Evolutionary conservation across 2,329 filamentous ascomycete species (phyloP).

Genomic region (Fusarium sp.): DNA sequence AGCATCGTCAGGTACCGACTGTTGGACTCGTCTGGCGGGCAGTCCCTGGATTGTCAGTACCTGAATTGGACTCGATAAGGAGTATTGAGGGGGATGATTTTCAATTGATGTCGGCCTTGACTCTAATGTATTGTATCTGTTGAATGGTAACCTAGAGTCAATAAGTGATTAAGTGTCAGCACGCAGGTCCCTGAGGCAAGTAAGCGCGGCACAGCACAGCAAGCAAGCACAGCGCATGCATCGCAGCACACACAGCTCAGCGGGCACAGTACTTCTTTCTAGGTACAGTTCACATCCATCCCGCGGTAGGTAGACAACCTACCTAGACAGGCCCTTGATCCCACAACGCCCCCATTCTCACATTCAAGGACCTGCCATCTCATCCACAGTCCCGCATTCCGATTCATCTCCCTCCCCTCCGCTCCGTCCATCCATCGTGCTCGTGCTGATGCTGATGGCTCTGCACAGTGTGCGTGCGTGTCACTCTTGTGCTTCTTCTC

Average conservation of each 20-base stretch:
- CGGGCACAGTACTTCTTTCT: neutral
- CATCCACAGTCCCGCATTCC: constrained; percentile 33
- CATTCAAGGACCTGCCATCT: constrained; percentile 30
- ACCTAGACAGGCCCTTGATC: constrained; percentile 1
- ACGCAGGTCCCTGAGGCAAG: constrained; percentile 3
- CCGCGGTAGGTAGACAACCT: neutral
- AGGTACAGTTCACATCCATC: neutral
- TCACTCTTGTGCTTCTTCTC: constrained; percentile 23
- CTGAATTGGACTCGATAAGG: neutral
- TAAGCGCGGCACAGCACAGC: constrained; percentile 2
- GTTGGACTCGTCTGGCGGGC: constrained; percentile 5
- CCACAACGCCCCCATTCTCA: constrained; percentile 10
- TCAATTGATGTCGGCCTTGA: neutral
- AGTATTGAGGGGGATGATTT: neutral
- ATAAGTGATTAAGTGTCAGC: constrained; percentile 1
- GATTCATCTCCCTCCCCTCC: constrained; percentile 26
- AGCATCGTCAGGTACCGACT: constrained; percentile 34
- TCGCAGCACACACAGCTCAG: neutral
- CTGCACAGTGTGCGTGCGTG: constrained; percentile 35
- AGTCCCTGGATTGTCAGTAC: neutral
- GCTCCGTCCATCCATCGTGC: constrained; percentile 4
- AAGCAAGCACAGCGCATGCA: neutral
- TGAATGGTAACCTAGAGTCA: neutral
- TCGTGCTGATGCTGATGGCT: constrained; percentile 15
- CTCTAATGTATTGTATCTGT: neutral